A percentile compares a stretch with the other conserved stretches of the same genome.
Evolutionary conservation across 768 basidiomycete genomes (phyloP).

Genomic region (Pisolithus orientalis): DNA sequence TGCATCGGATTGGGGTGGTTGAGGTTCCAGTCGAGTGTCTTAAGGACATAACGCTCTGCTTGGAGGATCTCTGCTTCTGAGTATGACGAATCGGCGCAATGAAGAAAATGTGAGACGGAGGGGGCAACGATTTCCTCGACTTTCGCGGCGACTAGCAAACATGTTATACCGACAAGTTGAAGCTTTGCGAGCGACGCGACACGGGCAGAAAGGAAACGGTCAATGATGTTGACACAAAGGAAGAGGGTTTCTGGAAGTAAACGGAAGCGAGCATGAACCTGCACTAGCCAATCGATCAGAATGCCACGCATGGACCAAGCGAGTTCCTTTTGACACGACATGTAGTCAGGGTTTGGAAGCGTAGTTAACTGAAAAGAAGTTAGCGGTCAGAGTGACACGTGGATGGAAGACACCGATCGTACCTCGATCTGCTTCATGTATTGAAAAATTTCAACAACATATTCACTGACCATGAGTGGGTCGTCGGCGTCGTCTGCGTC

Average conservation of each 20-base stretch:
- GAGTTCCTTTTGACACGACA: conserved; percentile 75
- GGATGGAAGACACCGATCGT: conserved; percentile 9
- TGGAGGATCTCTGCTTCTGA: conserved; percentile 76
- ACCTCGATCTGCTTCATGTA: conserved; percentile 89
- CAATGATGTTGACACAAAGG: conserved; percentile 80
- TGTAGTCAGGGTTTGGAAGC: conserved; percentile 81
- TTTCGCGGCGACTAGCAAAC: conserved; percentile 85
- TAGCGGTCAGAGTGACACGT: conserved; percentile 2
- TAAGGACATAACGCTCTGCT: conserved; percentile 84
- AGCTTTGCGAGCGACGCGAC: conserved; percentile 77
- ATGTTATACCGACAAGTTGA: conserved; percentile 86
- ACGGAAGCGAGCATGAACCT: conserved; percentile 82
- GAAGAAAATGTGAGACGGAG: conserved; percentile 71
- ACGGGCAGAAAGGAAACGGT: conserved; percentile 65
- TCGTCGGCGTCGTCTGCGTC: conserved; percentile 90
- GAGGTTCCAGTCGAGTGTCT: conserved; percentile 81
- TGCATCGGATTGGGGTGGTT: conserved; percentile 85
- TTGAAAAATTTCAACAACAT: conserved; percentile 88
- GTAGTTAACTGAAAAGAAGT: conserved; percentile 49
- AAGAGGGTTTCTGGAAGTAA: conserved; percentile 89
- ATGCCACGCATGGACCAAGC: conserved; percentile 88
- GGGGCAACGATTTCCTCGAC: conserved; percentile 92
- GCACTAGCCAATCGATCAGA: conserved; percentile 90
- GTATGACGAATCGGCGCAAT: conserved; percentile 74
- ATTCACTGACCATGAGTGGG: conserved; percentile 95